phyloP scores from a whole-genome alignment of 805 yeast genomes.

The Cyberlindnera samutprakarnensis region DNA sequence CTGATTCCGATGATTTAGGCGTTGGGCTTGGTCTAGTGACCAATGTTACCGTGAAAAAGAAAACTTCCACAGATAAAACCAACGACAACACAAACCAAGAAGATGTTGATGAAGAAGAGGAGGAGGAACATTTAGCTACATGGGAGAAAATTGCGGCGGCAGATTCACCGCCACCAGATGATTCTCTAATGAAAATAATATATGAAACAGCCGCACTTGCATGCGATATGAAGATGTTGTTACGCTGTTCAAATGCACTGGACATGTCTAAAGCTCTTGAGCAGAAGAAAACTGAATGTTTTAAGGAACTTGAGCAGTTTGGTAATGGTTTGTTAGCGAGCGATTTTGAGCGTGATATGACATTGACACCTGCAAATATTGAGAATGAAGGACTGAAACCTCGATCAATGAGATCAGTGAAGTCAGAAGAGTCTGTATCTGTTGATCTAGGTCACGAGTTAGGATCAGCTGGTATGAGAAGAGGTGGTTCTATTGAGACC shows the following conservation, averaged over 20 bases:
- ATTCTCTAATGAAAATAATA: constrained; percentile 47
- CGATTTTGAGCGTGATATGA: no score
- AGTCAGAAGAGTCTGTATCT: no score
- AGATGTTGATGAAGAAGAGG: constrained; percentile 4
- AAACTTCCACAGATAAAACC: constrained; percentile 17
- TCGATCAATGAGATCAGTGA: no score
- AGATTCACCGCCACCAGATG: constrained; percentile 47
- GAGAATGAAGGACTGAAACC: background rate
- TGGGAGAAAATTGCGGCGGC: constrained; percentile 53
- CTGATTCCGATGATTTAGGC: constrained; percentile 22
- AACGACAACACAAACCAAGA: constrained; percentile 18
- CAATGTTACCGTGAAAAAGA: constrained; percentile 12
- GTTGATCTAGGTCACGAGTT: no score
- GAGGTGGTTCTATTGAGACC: no score
- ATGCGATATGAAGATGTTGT: constrained; percentile 56
- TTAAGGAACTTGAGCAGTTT: constrained; percentile 16
- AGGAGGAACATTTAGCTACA: no score
- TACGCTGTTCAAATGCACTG: constrained; percentile 46
- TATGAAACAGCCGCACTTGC: constrained; percentile 55
- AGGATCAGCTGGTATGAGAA: no score
- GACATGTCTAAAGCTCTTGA: constrained; percentile 37
- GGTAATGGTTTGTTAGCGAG: no score
- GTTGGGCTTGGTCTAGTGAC: constrained; percentile 21
- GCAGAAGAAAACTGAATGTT: constrained; percentile 21
- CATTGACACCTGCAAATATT: no score